phyloP scores from a whole-genome alignment of 805 yeast species.

The Saccharomycopsis selenospora region DNA sequence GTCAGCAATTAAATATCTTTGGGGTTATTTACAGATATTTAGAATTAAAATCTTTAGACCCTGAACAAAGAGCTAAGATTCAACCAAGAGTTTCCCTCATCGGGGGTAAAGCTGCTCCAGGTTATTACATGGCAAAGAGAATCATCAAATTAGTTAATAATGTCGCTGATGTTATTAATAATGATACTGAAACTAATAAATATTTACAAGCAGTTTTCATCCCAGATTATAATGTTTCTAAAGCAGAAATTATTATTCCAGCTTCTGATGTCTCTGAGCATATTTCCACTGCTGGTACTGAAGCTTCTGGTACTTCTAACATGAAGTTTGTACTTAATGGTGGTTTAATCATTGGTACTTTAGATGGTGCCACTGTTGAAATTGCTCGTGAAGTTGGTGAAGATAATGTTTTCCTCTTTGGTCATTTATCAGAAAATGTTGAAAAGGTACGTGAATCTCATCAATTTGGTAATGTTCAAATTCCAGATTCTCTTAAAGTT shows the following conservation, averaged over 20 bases:
- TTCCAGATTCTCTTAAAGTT: conserved; percentile 51
- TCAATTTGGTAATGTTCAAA: conserved; percentile 41
- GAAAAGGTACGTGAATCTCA: conserved; percentile 78
- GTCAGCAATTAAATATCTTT: conserved; percentile 89
- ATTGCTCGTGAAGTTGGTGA: conserved; percentile 91
- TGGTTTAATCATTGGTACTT: conserved; percentile 90
- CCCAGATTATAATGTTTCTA: conserved; percentile 90
- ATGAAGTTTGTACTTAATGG: conserved; percentile 95
- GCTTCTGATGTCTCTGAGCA: conserved; percentile 90
- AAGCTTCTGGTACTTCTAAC: conserved; percentile 92
- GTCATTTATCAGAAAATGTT: conserved; percentile 83
- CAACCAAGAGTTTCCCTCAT: conserved; percentile 73
- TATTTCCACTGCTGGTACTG: conserved; percentile 95
- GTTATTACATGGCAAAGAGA: conserved; percentile 89
- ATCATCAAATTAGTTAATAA: conserved; percentile 79
- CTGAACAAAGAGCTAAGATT: conserved; percentile 54
- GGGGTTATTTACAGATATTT: conserved; percentile 83
- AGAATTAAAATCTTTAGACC: conserved; percentile 59
- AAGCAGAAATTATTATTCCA: conserved; percentile 85
- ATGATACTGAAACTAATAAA: conserved; percentile 66
- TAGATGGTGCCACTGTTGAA: conserved; percentile 95
- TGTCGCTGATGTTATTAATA: conserved; percentile 74
- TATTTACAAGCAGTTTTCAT: conserved; percentile 79
- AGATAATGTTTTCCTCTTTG: conserved; percentile 86
- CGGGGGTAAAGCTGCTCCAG: conserved; percentile 98